Conservation (phyloP, 1,139 yeast species). For the Geotrichum phurueaensis region DNA sequence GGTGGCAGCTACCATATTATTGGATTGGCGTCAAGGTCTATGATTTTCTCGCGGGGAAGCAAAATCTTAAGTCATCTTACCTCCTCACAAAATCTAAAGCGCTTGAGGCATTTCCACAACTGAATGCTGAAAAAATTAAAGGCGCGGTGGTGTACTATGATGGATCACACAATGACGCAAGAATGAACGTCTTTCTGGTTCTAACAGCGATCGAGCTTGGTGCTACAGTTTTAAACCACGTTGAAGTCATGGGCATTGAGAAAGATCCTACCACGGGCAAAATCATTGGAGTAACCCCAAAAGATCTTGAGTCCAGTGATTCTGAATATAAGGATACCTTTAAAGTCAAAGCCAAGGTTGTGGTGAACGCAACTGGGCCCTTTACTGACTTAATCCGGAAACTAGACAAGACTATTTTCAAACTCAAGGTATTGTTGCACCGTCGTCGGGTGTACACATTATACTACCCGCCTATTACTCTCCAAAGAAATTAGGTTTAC, state of each 20-base stretch:
- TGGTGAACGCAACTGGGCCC: conserved; percentile 94
- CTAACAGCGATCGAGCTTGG: conserved; percentile 80
- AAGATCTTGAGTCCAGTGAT: conserved; percentile 55
- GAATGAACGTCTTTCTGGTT: conserved; percentile 84
- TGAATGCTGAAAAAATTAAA: conserved; percentile 71
- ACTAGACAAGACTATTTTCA: conserved; percentile 74
- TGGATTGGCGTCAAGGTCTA: conserved; percentile 88
- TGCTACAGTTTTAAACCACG: conserved; percentile 83
- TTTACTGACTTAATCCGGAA: conserved; percentile 78
- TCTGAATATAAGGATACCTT: conserved; percentile 21
- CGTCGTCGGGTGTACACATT: conserved; percentile 90
- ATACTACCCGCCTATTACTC: conserved; percentile 90
- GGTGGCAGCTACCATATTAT: conserved; percentile 96
- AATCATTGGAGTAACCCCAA: conserved; percentile 69
- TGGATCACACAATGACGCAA: conserved; percentile 88
- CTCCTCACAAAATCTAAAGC: conserved; percentile 65
- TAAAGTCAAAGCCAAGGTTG: conserved; percentile 59
- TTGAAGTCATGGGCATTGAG: conserved; percentile 68
- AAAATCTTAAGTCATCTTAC: conserved; percentile 76
- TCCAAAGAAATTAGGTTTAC: conserved; percentile 79
- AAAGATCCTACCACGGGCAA: conserved; percentile 56
- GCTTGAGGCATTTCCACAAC: conserved; percentile 76
- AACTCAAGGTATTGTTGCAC: conserved; percentile 75
- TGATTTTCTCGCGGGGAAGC: conserved; percentile 87
- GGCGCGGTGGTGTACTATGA: conserved; percentile 93